These are phyloP conservation scores for Kuraishia hungarica DNA, from an alignment of 805 yeast genomes.

Conservation along the genomic window DNA sequence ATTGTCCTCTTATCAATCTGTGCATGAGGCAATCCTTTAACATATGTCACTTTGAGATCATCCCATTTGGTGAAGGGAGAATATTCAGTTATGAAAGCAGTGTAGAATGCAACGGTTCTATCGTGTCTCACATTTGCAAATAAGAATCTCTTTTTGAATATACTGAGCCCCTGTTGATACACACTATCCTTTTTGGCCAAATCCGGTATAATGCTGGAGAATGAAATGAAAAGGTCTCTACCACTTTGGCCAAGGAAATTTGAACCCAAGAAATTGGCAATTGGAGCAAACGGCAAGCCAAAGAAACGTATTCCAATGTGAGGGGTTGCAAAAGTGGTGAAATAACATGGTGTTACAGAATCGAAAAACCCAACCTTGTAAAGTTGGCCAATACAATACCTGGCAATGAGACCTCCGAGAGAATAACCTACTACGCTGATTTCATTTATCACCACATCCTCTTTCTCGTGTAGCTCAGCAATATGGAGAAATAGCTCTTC, in stretches of 20 bases:
- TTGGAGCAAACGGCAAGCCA: conserved; percentile 21
- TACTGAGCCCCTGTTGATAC: conserved; percentile 45
- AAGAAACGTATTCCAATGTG: conserved; percentile 58
- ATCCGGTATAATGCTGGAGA: conserved; percentile 36
- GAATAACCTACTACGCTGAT: conserved; percentile 84
- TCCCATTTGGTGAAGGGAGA: conserved; percentile 66
- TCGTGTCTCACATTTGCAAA: conserved; percentile 78
- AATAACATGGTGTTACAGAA: conserved; percentile 48
- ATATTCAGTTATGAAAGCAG: conserved; percentile 65
- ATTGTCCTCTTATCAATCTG: conserved; percentile 24
- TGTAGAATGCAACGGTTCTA: conserved; percentile 81
- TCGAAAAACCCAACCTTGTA: conserved; percentile 42
- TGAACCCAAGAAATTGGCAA: conserved; percentile 46
- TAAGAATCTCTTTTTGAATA: conserved; percentile 48
- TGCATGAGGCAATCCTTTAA: conserved; percentile 34
- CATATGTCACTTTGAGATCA: conserved; percentile 34
- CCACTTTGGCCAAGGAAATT: conserved; percentile 61
- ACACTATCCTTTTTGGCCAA: conserved; percentile 43
- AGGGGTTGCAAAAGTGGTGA: conserved; percentile 72
- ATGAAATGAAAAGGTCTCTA: conserved; percentile 55
- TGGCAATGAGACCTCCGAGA: conserved; percentile 75
- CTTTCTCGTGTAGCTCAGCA: conserved; percentile 21
- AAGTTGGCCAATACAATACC: conserved; percentile 61
- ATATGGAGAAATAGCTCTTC: conserved; percentile 49
- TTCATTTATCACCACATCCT: conserved; percentile 28